Evolutionary conservation across 192 early-diverging fungal genomes (phyloP).

Genomic region (Entomortierella parvispora): DNA sequence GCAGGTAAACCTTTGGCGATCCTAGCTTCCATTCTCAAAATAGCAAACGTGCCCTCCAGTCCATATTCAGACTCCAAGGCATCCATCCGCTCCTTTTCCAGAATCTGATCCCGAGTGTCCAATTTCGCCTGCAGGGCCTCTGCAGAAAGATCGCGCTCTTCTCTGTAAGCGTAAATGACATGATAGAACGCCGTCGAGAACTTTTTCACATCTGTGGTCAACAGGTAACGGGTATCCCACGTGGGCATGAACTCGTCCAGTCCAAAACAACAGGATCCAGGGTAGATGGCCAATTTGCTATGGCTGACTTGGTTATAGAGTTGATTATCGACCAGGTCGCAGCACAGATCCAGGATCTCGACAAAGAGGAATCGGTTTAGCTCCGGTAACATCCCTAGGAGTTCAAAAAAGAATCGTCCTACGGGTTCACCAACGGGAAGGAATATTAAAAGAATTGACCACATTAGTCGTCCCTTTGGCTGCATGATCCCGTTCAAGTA

Average conservation of each 20-base stretch:
- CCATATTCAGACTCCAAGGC: constrained; percentile 42
- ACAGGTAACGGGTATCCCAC: constrained; percentile 37
- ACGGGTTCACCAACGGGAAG: neutral
- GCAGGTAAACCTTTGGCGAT: constrained; percentile 46
- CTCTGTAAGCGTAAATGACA: constrained; percentile 47
- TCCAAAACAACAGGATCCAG: constrained; percentile 42
- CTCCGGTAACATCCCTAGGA: constrained; percentile 46
- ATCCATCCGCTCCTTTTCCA: constrained; percentile 32
- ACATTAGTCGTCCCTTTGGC: too few relatives aligned
- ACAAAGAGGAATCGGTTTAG: constrained; percentile 46
- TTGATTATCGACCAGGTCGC: constrained; percentile 41
- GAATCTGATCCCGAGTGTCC: constrained; percentile 9
- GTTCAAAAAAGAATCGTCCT: constrained; percentile 49
- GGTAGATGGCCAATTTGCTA: constrained; percentile 40
- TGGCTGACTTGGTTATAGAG: constrained; percentile 34
- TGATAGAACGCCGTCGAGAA: constrained; percentile 46
- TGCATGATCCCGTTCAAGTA: too few relatives aligned
- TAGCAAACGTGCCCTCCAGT: constrained; percentile 23
- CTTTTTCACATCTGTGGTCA: constrained; percentile 21
- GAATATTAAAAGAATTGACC: neutral
- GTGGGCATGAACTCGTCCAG: constrained; percentile 38
- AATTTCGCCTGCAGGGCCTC: constrained; percentile 37
- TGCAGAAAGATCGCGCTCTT: constrained; percentile 39
- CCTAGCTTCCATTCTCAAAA: constrained; percentile 45
- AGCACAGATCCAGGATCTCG: constrained; percentile 48